Conservation (phyloP, 306 rosid species). For the Ormosia emarginata region DNA sequence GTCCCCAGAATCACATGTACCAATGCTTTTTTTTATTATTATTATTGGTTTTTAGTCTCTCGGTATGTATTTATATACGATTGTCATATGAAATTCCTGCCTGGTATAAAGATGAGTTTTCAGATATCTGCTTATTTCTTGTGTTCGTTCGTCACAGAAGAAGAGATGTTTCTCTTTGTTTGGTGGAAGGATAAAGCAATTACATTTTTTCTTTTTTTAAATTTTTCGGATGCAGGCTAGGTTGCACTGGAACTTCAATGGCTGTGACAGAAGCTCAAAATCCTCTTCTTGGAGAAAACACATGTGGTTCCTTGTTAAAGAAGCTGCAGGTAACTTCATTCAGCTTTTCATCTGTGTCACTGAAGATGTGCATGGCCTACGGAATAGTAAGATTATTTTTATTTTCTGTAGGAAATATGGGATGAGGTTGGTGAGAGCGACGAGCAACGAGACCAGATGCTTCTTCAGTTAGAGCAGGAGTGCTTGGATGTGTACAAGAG, state of each 20-base stretch:
- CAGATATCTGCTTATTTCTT: neutral
- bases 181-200: neutral
- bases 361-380: neutral
- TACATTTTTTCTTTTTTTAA: neutral
- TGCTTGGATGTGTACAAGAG: conserved; percentile 94
- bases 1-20: neutral
- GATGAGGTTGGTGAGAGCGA: conserved; percentile 98
- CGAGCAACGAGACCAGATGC: conserved; percentile 91
- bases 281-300: conserved; percentile 70
- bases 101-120: conserved; percentile 15
- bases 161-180: neutral
- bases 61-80: neutral
- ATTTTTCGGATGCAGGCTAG: conserved; percentile 42
- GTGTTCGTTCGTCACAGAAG: neutral
- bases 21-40: too few species aligned
- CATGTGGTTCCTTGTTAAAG: conserved; percentile 86
- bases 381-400: neutral
- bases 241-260: conserved; percentile 48
- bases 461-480: conserved; percentile 96
- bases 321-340: conserved; percentile 71
- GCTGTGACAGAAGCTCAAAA: conserved; percentile 71
- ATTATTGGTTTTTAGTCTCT: neutral
- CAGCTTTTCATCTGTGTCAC: neutral
- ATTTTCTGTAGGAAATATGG: conserved; percentile 80
- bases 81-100: neutral